phyloP scores from a whole-genome alignment of 805 yeast genomes.

The Brettanomyces sp. region DNA sequence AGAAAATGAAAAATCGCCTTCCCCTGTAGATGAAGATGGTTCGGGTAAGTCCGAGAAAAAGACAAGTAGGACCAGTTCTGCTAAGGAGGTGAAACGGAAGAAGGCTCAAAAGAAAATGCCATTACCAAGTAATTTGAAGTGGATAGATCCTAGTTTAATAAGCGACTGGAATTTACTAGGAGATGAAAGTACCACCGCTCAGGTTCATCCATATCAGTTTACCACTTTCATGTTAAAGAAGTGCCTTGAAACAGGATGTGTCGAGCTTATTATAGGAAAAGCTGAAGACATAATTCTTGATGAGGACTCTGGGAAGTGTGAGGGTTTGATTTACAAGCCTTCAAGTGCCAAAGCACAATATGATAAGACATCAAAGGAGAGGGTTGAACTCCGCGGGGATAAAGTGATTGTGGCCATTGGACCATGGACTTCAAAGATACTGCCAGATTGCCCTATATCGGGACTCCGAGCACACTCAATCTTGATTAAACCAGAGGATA shows the following conservation, averaged over 20 bases:
- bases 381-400: slow-evolving; percentile 51
- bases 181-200: slow-evolving; percentile 83
- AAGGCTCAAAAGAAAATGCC: slow-evolving; percentile 3
- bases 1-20: background rate
- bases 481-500: slow-evolving; percentile 72
- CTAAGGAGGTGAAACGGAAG: background rate
- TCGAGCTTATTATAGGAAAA: slow-evolving; percentile 80
- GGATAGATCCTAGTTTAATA: slow-evolving; percentile 63
- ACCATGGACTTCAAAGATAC: slow-evolving; percentile 90
- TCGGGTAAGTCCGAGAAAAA: slow-evolving; percentile 10
- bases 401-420: slow-evolving; percentile 84
- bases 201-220: slow-evolving; percentile 91
- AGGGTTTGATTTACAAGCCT: slow-evolving; percentile 56
- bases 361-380: slow-evolving; percentile 22
- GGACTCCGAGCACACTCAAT: slow-evolving; percentile 94
- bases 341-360: slow-evolving; percentile 27
- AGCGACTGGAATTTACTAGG: slow-evolving; percentile 74
- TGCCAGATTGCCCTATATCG: slow-evolving; percentile 90
- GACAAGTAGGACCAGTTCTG: background rate
- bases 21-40: slow-evolving; percentile 1
- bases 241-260: slow-evolving; percentile 73
- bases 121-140: slow-evolving; percentile 59
- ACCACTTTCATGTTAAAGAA: slow-evolving; percentile 75
- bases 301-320: slow-evolving; percentile 55
- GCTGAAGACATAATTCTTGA: slow-evolving; percentile 59